Evolutionary conservation across 768 basidiomycete genomes (phyloP).

Genomic region (Russula compacta): DNA sequence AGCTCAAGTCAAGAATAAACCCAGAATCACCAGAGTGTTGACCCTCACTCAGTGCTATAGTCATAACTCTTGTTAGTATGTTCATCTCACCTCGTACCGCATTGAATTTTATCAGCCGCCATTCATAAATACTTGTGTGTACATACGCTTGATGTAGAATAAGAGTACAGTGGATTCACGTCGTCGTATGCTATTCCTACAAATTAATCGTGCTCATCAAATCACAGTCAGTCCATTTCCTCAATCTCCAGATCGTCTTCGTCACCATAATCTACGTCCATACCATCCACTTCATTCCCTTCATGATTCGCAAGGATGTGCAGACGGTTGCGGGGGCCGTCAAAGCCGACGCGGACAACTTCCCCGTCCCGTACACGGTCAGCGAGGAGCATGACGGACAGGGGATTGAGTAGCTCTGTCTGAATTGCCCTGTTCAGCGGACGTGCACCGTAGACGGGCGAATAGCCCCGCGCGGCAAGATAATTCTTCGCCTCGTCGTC

Average conservation of each 20-base stretch:
- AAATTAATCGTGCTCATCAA: background rate
- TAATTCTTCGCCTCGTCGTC: conserved; percentile 70
- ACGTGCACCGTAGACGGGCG: conserved; percentile 80
- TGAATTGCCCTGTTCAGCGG: conserved; percentile 90
- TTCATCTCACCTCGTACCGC: background rate
- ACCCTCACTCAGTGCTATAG: background rate
- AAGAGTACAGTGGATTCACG: too few relatives aligned
- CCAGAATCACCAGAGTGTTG: background rate
- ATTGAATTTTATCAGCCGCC: too few relatives aligned
- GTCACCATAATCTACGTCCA: conserved; percentile 55
- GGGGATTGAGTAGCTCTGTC: conserved; percentile 83
- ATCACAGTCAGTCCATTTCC: conserved; percentile 44
- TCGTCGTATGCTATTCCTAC: background rate
- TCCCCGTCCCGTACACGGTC: conserved; percentile 79
- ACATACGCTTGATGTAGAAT: too few relatives aligned
- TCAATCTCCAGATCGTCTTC: conserved; percentile 57
- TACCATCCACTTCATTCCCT: conserved; percentile 37
- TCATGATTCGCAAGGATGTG: conserved; percentile 79
- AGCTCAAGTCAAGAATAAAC: background rate
- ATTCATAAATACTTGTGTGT: too few relatives aligned
- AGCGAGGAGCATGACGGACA: conserved; percentile 77
- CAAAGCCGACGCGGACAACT: conserved; percentile 62
- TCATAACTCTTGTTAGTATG: background rate
- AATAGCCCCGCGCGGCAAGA: conserved; percentile 69
- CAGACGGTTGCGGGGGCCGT: conserved; percentile 73